A percentile compares a stretch with the other conserved stretches of the same genome.
Evolutionary conservation across 23 red algal species (phyloP).

Genomic region (Cyanidiococcus yangmingshanensis): DNA sequence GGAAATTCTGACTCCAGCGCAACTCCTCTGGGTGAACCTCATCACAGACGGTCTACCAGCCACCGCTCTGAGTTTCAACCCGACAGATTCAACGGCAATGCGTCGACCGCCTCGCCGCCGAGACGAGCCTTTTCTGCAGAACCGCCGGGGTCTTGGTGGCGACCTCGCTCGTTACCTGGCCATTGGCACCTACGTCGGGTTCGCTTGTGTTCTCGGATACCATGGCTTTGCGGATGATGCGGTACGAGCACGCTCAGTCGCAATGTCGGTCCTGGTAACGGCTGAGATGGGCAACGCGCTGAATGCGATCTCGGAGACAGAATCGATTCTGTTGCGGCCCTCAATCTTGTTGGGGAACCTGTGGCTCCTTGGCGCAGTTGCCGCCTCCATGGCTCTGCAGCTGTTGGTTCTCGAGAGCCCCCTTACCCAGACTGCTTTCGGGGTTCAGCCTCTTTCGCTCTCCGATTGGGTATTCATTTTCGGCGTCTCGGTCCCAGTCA

Average conservation of each 20-base stretch:
- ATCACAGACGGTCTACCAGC: constrained; percentile 35
- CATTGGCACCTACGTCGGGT: constrained; percentile 21
- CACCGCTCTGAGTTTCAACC: constrained; percentile 30
- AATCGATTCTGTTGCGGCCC: constrained; percentile 21
- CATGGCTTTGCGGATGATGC: background rate
- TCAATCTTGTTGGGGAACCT: background rate
- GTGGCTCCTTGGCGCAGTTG: background rate
- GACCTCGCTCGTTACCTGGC: constrained; percentile 21
- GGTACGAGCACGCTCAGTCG: constrained; percentile 19
- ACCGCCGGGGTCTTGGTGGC: background rate
- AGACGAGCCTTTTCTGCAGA: constrained; percentile 21
- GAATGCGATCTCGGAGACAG: constrained; percentile 29
- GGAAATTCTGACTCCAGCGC: constrained; percentile 24
- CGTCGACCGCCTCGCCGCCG: constrained; percentile 19
- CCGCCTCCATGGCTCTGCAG: constrained; percentile 4
- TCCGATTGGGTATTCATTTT: background rate
- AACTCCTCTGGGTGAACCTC: constrained; percentile 38
- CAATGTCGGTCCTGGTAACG: constrained; percentile 22
- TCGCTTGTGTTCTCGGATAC: constrained; percentile 8
- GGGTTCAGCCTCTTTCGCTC: background rate
- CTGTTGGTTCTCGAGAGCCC: background rate
- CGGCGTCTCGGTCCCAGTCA: background rate
- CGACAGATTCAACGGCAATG: constrained; percentile 24
- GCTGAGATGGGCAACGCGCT: constrained; percentile 38
- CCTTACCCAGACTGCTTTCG: background rate